A percentile compares a stretch with the other conserved stretches of the same genome.
Evolutionary conservation across 495 filamentous ascomycete genomes (phyloP).

Genomic region (Daldinia childiae): DNA sequence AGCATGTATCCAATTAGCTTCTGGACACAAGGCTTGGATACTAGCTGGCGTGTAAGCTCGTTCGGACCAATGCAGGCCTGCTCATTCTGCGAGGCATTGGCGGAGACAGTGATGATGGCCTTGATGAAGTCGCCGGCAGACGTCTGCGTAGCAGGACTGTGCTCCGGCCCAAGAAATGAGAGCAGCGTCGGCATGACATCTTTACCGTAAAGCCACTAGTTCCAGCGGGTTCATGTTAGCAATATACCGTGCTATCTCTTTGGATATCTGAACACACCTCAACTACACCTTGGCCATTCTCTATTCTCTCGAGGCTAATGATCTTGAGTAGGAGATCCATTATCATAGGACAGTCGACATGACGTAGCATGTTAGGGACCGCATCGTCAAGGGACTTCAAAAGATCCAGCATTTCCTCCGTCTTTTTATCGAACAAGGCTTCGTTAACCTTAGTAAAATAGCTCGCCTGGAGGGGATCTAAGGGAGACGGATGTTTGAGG

Average conservation of each 20-base stretch:
- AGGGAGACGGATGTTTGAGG: constrained; percentile 76
- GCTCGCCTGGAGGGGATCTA: constrained; percentile 92
- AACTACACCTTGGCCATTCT: constrained; percentile 91
- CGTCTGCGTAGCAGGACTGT: constrained; percentile 87
- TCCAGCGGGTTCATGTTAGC: constrained; percentile 38
- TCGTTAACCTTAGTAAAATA: constrained; percentile 99
- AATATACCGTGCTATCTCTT: not conserved
- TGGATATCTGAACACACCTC: constrained; percentile 67
- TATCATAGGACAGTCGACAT: constrained; percentile 97
- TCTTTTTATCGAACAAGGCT: constrained; percentile 94
- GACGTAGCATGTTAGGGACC: constrained; percentile 84
- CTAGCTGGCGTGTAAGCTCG: constrained; percentile 92
- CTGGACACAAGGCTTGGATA: constrained; percentile 86
- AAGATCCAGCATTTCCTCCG: constrained; percentile 91
- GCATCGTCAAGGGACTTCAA: constrained; percentile 84
- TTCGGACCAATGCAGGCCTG: constrained; percentile 98
- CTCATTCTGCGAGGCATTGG: constrained; percentile 97
- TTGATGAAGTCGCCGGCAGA: constrained; percentile 98
- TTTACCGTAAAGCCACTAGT: constrained; percentile 91
- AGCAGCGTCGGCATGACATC: constrained; percentile 89
- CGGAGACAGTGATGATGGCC: constrained; percentile 98
- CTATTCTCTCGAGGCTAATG: constrained; percentile 93
- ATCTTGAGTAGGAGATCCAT: constrained; percentile 99
- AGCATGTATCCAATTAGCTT: constrained; percentile 90
- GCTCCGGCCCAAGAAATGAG: constrained; percentile 83